Evolutionary conservation across 805 yeast species (phyloP), one percentile per base, ranked within the genome.

Genomic region (Saccharomycodes ludwigii): DNA sequence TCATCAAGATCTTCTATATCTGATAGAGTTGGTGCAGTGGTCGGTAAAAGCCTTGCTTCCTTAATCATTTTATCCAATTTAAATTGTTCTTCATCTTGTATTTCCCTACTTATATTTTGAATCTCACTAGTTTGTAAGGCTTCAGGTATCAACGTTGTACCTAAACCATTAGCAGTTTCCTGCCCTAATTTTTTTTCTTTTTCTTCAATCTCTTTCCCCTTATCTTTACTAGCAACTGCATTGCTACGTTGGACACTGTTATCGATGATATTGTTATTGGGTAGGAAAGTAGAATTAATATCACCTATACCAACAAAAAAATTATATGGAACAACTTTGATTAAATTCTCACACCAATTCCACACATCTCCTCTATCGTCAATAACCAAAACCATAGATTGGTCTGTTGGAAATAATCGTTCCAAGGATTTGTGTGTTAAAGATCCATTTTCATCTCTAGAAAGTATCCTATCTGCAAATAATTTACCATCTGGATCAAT

Each of bases 361-460:
- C 98, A 91, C 14, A 91, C 98, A 54, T 91, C 98, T 3, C 96
- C 98, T 51, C 98, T 70, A 54, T 91, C 98, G 54, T 91, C 98
- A 37, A 91, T 91, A 28, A 91, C 77, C 2, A 82, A 91, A 20
- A 91, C 98, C 94, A 91, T 80, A 12, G 94, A 78, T 16, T 94
- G 94, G 42, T 88, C 95, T 2, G 88, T 94, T 0, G 98, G 98
- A 46, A 91, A 91, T 34, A 91, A 63, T 39, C 97, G 64, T 47
- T 80, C 77, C 38, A 91, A 61, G 22, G 88, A 82, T 50, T 91
- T 91, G 42, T 82, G 94, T 3, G 95, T 78, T 39, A 88, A 57
- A 5, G 85, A 80, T 0, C 97, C 97, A 54, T 94, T 82, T 48
- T 91, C 97, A 52, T 91, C 97, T 48, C 98, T 64, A 29, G 94